phyloP scores from a whole-genome alignment of 164 flowering plant species.

The Vitis amurensis region DNA sequence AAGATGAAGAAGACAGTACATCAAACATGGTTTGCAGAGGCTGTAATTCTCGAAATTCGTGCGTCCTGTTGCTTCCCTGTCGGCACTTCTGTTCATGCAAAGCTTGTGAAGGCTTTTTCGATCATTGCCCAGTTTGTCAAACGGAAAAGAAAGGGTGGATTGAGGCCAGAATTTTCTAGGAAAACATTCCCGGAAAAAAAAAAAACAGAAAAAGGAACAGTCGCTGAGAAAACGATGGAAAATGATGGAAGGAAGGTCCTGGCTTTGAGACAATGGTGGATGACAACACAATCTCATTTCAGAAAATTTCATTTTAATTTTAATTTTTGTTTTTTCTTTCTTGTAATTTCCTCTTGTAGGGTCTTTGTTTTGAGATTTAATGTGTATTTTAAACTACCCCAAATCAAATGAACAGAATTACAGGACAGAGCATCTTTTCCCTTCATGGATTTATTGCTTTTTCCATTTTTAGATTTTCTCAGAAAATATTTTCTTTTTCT shows the following conservation, averaged over 20 bases:
- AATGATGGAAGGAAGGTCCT: neutral
- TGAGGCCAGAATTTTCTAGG: constrained; percentile 40
- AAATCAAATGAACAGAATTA: constrained; percentile 19
- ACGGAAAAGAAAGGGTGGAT: constrained; percentile 45
- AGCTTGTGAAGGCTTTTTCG: constrained; percentile 51
- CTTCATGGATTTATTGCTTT: constrained; percentile 9
- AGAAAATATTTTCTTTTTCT: neutral
- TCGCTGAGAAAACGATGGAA: too few species aligned
- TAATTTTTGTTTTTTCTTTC: constrained; percentile 1
- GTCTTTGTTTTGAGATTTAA: constrained; percentile 3
- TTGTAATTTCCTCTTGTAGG: constrained; percentile 1
- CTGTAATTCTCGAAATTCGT: constrained; percentile 45
- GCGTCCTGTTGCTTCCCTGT: constrained; percentile 72
- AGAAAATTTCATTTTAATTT: neutral
- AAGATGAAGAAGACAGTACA: neutral
- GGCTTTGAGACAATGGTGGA: neutral
- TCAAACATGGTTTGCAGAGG: constrained; percentile 37
- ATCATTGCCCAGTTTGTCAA: constrained; percentile 69
- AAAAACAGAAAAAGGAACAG: neutral
- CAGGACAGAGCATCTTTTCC: constrained; percentile 24
- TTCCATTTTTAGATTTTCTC: neutral
- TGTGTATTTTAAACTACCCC: constrained; percentile 17
- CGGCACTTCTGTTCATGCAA: constrained; percentile 73
- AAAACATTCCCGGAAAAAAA: constrained; percentile 6
- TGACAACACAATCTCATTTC: too few species aligned